These are phyloP conservation scores for Scheffersomyces cryptocercus DNA, from an alignment of 1,139 yeast genomes.

Conservation along the genomic window DNA sequence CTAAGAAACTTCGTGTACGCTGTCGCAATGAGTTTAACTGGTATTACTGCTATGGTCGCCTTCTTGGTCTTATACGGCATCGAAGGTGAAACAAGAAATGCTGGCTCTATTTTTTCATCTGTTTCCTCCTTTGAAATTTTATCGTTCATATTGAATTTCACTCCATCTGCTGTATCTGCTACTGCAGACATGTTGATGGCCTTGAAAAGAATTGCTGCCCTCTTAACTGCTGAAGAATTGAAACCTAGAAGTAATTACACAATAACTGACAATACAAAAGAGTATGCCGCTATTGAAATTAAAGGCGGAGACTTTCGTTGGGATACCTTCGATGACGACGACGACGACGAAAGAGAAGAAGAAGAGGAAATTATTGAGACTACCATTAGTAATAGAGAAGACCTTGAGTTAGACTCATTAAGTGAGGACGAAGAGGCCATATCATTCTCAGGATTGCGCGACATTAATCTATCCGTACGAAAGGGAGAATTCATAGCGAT, in stretches of 20 bases:
- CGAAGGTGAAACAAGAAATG: slow-evolving; percentile 42
- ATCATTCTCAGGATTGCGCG: slow-evolving; percentile 16
- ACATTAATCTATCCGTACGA: slow-evolving; percentile 35
- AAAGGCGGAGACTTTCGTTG: slow-evolving; percentile 62
- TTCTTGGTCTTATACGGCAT: slow-evolving; percentile 66
- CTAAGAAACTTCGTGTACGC: slow-evolving; percentile 60
- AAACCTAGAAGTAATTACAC: slow-evolving; percentile 9
- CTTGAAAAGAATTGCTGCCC: slow-evolving; percentile 54
- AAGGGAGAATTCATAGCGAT: slow-evolving; percentile 47
- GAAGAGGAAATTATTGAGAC: slow-evolving; percentile 6
- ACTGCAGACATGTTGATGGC: slow-evolving; percentile 69
- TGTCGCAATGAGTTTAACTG: slow-evolving; percentile 56
- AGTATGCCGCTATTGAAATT: slow-evolving; percentile 44
- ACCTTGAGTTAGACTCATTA: neutral
- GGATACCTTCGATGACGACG: slow-evolving; percentile 46
- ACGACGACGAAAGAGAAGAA: slow-evolving; percentile 17
- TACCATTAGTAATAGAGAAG: slow-evolving; percentile 4
- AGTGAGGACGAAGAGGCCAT: neutral
- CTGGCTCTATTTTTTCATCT: slow-evolving; percentile 75
- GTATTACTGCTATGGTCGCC: slow-evolving; percentile 66
- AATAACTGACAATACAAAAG: slow-evolving; percentile 11
- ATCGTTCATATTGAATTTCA: slow-evolving; percentile 48
- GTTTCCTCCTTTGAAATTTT: slow-evolving; percentile 67
- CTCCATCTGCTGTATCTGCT: slow-evolving; percentile 68
- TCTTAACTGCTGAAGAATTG: slow-evolving; percentile 37